Percentiles rank a stretch among this genome's conserved stretches.
Evolutionary conservation across 331 rosid genomes (phyloP).

Genomic region (Acacia pycnantha): DNA sequence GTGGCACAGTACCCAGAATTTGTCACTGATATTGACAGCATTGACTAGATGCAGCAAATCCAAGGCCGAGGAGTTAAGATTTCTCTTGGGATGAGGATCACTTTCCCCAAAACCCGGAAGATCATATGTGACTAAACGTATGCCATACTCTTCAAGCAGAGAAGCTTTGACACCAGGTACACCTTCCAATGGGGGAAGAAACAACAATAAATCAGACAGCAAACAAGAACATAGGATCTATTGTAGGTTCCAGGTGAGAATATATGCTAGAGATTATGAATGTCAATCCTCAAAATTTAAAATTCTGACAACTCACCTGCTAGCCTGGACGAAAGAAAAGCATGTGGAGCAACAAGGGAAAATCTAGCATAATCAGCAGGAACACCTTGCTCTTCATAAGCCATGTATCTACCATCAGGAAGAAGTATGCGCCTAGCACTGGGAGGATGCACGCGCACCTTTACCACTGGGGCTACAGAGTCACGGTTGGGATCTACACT

Average conservation of each 20-base stretch:
- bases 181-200: conserved; percentile 42
- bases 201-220: neutral
- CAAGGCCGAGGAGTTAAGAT: conserved; percentile 78
- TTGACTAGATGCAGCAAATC: conserved; percentile 73
- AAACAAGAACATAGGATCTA: neutral
- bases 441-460: conserved; percentile 73
- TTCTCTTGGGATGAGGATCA: conserved; percentile 82
- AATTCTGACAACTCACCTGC: conserved; percentile 54
- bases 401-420: conserved; percentile 92
- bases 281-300: neutral
- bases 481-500: conserved; percentile 48
- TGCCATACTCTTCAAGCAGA: conserved; percentile 80
- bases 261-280: neutral
- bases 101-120: conserved; percentile 99
- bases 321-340: conserved; percentile 84
- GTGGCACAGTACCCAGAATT: conserved; percentile 90
- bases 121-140: conserved; percentile 82
- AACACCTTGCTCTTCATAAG: conserved; percentile 82
- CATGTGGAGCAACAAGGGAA: conserved; percentile 74
- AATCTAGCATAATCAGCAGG: conserved; percentile 64
- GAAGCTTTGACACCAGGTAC: conserved; percentile 73
- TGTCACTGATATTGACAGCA: conserved; percentile 65
- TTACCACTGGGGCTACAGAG: conserved; percentile 37
- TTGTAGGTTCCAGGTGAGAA: neutral
- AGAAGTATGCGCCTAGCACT: conserved; percentile 71